Percentiles rank a stretch among this genome's conserved stretches.
Conservation (phyloP, 2,329 filamentous ascomycete species). For the Apiospora arundinis region DNA sequence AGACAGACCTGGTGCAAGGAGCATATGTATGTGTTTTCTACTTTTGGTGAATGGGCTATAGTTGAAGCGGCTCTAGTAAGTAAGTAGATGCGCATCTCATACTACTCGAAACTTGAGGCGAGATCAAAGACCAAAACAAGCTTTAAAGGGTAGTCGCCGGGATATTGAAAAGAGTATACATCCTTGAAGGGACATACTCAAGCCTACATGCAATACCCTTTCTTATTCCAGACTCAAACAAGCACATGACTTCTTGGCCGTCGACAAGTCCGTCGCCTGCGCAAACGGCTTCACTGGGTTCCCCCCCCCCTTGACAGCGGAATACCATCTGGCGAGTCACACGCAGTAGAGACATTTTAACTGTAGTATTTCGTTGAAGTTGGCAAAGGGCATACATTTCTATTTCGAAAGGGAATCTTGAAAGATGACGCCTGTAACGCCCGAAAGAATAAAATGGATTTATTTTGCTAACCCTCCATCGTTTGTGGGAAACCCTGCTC, state of each 20-base stretch:
- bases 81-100: too few relatives aligned
- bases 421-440: slow-evolving; percentile 8
- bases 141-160: too few relatives aligned
- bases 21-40: too few relatives aligned
- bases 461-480: not conserved
- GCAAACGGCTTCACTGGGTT: not conserved
- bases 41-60: too few relatives aligned
- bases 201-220: too few relatives aligned
- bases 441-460: not conserved
- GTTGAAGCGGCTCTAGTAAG: too few relatives aligned
- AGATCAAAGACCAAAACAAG: too few relatives aligned
- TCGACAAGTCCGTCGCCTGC: not conserved
- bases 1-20: too few relatives aligned
- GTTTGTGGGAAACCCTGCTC: not conserved
- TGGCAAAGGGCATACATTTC: not conserved
- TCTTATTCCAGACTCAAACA: not conserved
- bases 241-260: not conserved
- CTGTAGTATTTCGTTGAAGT: not conserved
- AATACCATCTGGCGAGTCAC: not conserved
- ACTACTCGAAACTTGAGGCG: too few relatives aligned
- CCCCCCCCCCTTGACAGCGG: not conserved
- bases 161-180: too few relatives aligned
- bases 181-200: too few relatives aligned
- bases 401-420: not conserved
- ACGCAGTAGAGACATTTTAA: not conserved